phyloP scores from a whole-genome alignment of 2,329 filamentous ascomycete species.

The Aspergillus ustus region DNA sequence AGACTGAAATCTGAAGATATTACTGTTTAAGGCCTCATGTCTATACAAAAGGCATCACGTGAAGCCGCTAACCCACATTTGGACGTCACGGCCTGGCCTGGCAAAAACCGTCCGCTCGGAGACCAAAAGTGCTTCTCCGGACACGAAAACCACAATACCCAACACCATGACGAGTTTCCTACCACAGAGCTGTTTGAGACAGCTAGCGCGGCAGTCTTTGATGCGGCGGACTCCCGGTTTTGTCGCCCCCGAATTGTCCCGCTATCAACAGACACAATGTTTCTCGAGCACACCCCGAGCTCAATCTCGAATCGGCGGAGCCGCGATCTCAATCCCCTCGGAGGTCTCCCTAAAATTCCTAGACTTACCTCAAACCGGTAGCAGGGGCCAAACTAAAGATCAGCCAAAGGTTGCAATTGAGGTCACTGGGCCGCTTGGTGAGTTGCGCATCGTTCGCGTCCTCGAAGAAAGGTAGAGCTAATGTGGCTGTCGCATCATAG shows the following conservation, averaged over 20 bases:
- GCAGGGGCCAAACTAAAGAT: constrained; percentile 65
- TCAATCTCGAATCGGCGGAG: constrained; percentile 83
- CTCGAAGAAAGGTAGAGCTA: constrained; percentile 10
- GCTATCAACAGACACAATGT: constrained; percentile 48
- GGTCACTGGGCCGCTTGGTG: constrained; percentile 80
- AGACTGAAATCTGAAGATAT: background rate
- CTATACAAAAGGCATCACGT: constrained; percentile 27
- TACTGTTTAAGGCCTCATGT: constrained; percentile 1
- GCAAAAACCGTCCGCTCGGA: constrained; percentile 40
- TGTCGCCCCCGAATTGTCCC: constrained; percentile 71
- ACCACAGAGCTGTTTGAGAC: constrained; percentile 64
- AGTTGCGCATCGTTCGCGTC: background rate
- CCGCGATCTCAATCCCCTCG: constrained; percentile 78
- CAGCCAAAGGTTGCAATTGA: constrained; percentile 68
- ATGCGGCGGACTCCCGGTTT: constrained; percentile 65
- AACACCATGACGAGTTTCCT: constrained; percentile 66
- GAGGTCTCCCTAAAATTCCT: constrained; percentile 76
- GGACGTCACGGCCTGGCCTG: constrained; percentile 22
- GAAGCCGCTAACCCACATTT: constrained; percentile 24
- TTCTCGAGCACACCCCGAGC: constrained; percentile 74
- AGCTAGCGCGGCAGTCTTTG: constrained; percentile 55
- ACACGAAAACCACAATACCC: constrained; percentile 30
- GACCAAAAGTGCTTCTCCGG: constrained; percentile 27
- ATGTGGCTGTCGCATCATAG: constrained; percentile 45
- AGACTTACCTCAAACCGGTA: constrained; percentile 64